phyloP scores from a whole-genome alignment of 2,329 filamentous ascomycete genomes.

The Remersonia thermophila region DNA sequence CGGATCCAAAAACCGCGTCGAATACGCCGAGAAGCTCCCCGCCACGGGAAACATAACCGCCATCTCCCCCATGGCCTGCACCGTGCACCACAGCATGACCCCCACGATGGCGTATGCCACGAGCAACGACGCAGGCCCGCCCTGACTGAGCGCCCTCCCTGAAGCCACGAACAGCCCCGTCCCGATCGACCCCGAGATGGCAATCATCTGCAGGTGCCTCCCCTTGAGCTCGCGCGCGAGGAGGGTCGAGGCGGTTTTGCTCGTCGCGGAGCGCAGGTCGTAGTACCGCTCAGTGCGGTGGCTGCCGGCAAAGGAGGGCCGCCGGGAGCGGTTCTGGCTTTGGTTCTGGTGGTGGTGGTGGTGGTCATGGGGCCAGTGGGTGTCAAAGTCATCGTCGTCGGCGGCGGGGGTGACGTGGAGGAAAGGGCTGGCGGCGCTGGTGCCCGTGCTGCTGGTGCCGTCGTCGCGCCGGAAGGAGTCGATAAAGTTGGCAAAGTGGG shows the following conservation, averaged over 20 bases:
- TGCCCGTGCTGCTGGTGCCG: conserved; percentile 2
- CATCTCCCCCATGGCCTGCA: conserved; percentile 49
- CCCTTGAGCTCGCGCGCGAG: conserved; percentile 41
- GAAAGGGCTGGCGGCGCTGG: not conserved
- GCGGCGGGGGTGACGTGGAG: conserved; percentile 1
- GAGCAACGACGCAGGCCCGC: conserved; percentile 67
- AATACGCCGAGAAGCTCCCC: conserved; percentile 46
- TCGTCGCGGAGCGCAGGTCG: conserved; percentile 14
- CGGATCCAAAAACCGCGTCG: conserved; percentile 44
- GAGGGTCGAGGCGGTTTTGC: conserved; percentile 15
- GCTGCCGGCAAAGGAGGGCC: conserved; percentile 5
- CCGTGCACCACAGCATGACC: conserved; percentile 67
- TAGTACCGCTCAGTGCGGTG: conserved; percentile 15
- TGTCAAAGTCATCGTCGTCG: conserved; percentile 3
- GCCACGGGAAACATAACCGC: conserved; percentile 44
- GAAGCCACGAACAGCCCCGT: conserved; percentile 87
- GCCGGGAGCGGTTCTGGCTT: not conserved
- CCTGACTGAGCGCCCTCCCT: conserved; percentile 55
- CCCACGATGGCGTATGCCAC: conserved; percentile 69
- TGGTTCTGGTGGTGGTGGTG: not conserved
- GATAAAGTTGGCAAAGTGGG: conserved; percentile 11
- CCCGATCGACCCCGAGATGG: conserved; percentile 83
- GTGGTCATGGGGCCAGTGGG: not conserved
- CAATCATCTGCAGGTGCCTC: conserved; percentile 58
- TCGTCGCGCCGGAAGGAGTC: conserved; percentile 18